phyloP scores from a whole-genome alignment of 2,329 filamentous ascomycete genomes.

The Verruconis gallopava region DNA sequence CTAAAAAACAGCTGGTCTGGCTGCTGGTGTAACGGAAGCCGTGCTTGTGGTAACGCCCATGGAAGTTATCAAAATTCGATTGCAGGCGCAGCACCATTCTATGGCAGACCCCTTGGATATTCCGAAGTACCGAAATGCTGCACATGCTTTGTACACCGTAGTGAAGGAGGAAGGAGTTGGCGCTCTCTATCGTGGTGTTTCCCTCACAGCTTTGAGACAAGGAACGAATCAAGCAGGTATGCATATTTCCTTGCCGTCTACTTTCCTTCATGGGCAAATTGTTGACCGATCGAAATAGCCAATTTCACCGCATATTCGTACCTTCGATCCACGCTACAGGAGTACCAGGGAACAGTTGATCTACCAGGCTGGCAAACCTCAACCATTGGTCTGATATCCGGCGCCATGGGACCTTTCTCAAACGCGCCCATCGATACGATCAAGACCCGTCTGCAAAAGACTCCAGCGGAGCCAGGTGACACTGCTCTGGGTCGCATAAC shows the following conservation, averaged over 20 bases:
- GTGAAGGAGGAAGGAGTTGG: constrained; percentile 80
- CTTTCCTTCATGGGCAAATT: background rate
- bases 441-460: constrained; percentile 92
- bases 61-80: constrained; percentile 97
- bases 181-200: constrained; percentile 85
- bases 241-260: constrained; percentile 2
- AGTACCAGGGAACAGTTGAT: constrained; percentile 56
- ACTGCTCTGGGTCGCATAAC: constrained; percentile 69
- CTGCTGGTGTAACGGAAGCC: constrained; percentile 90
- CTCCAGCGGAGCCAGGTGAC: constrained; percentile 66
- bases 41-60: constrained; percentile 94
- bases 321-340: constrained; percentile 68
- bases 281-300: constrained; percentile 31
- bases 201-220: constrained; percentile 83
- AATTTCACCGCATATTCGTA: constrained; percentile 98
- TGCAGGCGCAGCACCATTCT: constrained; percentile 95
- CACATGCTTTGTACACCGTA: constrained; percentile 72
- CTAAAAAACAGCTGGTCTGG: constrained; percentile 58
- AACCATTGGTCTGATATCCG: constrained; percentile 76
- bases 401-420: constrained; percentile 88
- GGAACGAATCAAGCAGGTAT: constrained; percentile 77
- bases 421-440: constrained; percentile 99
- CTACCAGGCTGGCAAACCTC: constrained; percentile 86
- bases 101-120: constrained; percentile 94
- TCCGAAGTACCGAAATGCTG: constrained; percentile 94